These are phyloP conservation scores for Sugiyamaella japonica DNA, from an alignment of 1,139 yeast genomes.

Conservation along the genomic window DNA sequence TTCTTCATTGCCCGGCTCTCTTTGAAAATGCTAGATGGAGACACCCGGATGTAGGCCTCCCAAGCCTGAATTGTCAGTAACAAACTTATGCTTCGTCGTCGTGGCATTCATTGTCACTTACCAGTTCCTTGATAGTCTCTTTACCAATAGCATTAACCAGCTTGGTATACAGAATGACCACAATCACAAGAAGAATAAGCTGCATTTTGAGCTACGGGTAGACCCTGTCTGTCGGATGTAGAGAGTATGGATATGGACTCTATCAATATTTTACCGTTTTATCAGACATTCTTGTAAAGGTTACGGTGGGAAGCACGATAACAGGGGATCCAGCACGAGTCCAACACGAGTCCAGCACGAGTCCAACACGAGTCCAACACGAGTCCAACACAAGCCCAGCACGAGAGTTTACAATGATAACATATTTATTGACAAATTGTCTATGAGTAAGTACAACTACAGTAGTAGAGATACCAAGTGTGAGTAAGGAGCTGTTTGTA, in stretches of 20 bases:
- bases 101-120: constrained; percentile 7
- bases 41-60: constrained; percentile 45
- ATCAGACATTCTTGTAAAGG: not conserved
- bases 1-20: constrained; percentile 45
- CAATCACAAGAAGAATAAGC: constrained; percentile 5
- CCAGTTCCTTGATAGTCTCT: constrained; percentile 16
- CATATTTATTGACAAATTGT: too few relatives aligned
- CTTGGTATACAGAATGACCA: constrained; percentile 14
- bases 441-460: too few relatives aligned
- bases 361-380: too few relatives aligned
- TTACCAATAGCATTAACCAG: constrained; percentile 18
- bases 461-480: too few relatives aligned
- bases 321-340: too few relatives aligned
- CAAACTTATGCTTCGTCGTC: not conserved
- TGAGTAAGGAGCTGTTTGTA: too few relatives aligned
- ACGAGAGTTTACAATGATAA: too few relatives aligned
- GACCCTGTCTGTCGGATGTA: too few relatives aligned
- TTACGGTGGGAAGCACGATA: not conserved
- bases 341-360: too few relatives aligned
- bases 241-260: too few relatives aligned
- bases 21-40: constrained; percentile 41
- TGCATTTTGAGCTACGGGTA: constrained; percentile 4
- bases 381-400: too few relatives aligned
- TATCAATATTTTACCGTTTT: not conserved
- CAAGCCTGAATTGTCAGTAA: constrained; percentile 37